phyloP scores from a whole-genome alignment of 2,329 filamentous ascomycete genomes.

The Dactylellina cionopaga region DNA sequence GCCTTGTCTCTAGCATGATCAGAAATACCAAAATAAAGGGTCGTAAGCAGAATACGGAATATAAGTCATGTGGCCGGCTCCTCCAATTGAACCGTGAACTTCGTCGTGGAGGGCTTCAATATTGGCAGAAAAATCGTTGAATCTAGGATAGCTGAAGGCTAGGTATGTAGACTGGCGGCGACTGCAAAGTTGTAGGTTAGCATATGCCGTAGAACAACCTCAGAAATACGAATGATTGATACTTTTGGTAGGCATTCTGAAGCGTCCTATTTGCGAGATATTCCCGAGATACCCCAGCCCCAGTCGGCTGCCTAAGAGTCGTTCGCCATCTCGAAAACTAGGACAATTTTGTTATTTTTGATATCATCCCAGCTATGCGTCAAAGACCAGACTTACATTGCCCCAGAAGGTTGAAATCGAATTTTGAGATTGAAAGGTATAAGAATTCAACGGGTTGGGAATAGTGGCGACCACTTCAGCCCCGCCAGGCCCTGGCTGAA shows the following conservation, averaged over 20 bases:
- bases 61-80: slow-evolving; percentile 57
- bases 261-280: slow-evolving; percentile 23
- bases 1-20: not conserved
- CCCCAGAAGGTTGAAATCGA: slow-evolving; percentile 30
- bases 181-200: slow-evolving; percentile 23
- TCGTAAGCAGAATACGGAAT: slow-evolving; percentile 57
- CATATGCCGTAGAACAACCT: slow-evolving; percentile 19
- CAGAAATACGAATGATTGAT: not conserved
- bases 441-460: slow-evolving; percentile 41
- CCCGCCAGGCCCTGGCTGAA: slow-evolving; percentile 40
- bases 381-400: slow-evolving; percentile 13
- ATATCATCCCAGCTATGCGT: not conserved
- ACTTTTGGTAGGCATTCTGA: slow-evolving; percentile 34
- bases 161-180: slow-evolving; percentile 56
- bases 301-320: slow-evolving; percentile 29
- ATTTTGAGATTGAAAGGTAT: slow-evolving; percentile 21
- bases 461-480: slow-evolving; percentile 28
- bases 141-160: slow-evolving; percentile 53
- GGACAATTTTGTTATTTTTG: not conserved
- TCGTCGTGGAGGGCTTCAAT: slow-evolving; percentile 56
- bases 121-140: slow-evolving; percentile 53
- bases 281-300: slow-evolving; percentile 13
- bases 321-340: slow-evolving; percentile 47
- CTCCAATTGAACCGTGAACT: slow-evolving; percentile 53
- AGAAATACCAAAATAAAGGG: slow-evolving; percentile 57